Conservation (phyloP, 2,329 filamentous ascomycete genomes). For the Akanthomyces uredinophilus region DNA sequence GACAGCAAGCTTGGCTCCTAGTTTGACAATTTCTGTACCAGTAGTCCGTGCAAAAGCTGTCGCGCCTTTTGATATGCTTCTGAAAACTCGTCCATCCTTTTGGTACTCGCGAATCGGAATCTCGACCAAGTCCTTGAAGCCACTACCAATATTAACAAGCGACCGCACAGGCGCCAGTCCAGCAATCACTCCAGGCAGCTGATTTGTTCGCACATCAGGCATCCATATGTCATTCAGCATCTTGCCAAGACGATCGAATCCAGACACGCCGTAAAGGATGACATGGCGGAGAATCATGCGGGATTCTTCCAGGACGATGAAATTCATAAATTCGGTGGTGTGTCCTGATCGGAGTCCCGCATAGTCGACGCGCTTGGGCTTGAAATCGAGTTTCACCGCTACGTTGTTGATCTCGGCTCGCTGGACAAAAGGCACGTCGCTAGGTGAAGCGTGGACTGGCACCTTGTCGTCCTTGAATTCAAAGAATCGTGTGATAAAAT, state of each 20-base stretch:
- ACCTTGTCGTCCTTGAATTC: conserved; percentile 83
- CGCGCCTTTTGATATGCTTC: conserved; percentile 87
- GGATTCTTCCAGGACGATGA: conserved; percentile 83
- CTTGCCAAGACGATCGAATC: conserved; percentile 84
- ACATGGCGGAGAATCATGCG: conserved; percentile 81
- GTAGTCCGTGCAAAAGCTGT: conserved; percentile 88
- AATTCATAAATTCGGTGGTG: conserved; percentile 98
- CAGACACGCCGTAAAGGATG: conserved; percentile 87
- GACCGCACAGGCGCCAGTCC: conserved; percentile 87
- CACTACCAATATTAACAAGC: conserved; percentile 84
- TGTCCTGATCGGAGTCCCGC: conserved; percentile 85
- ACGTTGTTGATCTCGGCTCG: conserved; percentile 82
- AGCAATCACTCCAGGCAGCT: conserved; percentile 82
- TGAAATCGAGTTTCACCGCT: conserved; percentile 84
- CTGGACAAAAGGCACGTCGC: conserved; percentile 81
- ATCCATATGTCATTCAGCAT: conserved; percentile 95
- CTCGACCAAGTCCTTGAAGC: conserved; percentile 79
- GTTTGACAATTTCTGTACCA: conserved; percentile 85
- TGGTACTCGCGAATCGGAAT: conserved; percentile 89
- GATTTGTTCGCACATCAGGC: conserved; percentile 83
- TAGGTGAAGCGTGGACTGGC: conserved; percentile 51
- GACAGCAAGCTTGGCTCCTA: conserved; percentile 90
- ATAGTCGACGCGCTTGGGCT: conserved; percentile 97
- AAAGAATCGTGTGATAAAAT: conserved; percentile 96
- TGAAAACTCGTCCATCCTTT: conserved; percentile 88